phyloP scores from a whole-genome alignment of 345 rosid genomes.

The Hirschfeldia incana region DNA sequence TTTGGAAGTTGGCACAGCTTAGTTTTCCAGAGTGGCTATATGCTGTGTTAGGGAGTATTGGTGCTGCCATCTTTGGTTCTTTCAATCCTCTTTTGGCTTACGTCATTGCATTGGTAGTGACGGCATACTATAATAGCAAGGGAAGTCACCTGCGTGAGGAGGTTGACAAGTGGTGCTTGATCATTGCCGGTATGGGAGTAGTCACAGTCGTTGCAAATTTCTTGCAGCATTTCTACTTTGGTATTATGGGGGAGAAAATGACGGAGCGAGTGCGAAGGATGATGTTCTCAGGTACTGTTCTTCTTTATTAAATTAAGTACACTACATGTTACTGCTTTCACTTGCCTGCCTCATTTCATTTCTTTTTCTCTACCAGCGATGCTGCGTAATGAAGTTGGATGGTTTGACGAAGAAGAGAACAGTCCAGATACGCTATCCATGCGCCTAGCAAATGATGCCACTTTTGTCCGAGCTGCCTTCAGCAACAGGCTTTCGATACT shows the following conservation, averaged over 20 bases:
- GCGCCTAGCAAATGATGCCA: constrained; percentile 99
- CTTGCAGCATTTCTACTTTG: constrained; percentile 97
- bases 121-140: constrained; percentile 58
- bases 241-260: constrained; percentile 99
- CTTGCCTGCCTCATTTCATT: constrained; percentile 29
- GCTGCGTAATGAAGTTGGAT: constrained; percentile 97
- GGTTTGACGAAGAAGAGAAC: constrained; percentile 99
- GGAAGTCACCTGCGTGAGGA: constrained; percentile 61
- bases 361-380: constrained; percentile 65
- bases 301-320: neutral
- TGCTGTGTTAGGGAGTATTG: constrained; percentile 95
- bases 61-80: constrained; percentile 98
- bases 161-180: constrained; percentile 95
- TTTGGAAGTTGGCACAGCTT: constrained; percentile 92
- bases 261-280: constrained; percentile 94
- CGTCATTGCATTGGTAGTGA: constrained; percentile 81
- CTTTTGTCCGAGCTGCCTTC: constrained; percentile 97
- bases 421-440: constrained; percentile 94
- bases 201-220: constrained; percentile 97
- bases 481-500: constrained; percentile 98
- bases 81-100: constrained; percentile 98
- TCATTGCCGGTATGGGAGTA: constrained; percentile 96
- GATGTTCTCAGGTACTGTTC: constrained; percentile 93
- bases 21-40: constrained; percentile 98
- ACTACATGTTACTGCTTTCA: constrained; percentile 14